Conservation (phyloP, 768 basidiomycete genomes). For the Rhizopogon sp. region DNA sequence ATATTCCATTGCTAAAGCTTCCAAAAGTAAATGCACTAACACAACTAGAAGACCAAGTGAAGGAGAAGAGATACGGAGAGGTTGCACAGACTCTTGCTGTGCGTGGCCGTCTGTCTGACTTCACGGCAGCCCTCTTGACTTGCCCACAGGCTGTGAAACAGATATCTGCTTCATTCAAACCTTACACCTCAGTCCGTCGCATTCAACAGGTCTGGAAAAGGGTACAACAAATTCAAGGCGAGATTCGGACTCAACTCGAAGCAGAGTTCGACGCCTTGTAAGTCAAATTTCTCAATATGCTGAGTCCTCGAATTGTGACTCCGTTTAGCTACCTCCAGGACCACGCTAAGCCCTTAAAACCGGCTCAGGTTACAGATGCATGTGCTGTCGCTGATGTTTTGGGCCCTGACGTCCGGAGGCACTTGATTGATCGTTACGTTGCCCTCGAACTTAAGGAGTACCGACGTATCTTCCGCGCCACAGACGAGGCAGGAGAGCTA, state of each 20-base stretch:
- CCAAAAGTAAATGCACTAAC: slow-evolving; percentile 71
- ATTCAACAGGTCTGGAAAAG: slow-evolving; percentile 76
- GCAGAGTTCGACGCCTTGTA: slow-evolving; percentile 91
- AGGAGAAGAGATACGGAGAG: slow-evolving; percentile 76
- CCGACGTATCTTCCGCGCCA: slow-evolving; percentile 87
- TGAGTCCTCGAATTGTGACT: background rate
- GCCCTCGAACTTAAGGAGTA: slow-evolving; percentile 92
- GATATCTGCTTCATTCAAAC: slow-evolving; percentile 74
- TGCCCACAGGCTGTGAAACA: slow-evolving; percentile 75
- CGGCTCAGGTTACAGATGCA: slow-evolving; percentile 68
- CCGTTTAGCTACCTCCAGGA: slow-evolving; percentile 75
- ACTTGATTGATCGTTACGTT: slow-evolving; percentile 85
- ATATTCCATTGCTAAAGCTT: background rate
- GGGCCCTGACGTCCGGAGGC: slow-evolving; percentile 74
- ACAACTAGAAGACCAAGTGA: slow-evolving; percentile 74
- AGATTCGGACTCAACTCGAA: slow-evolving; percentile 75
- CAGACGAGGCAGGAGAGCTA: slow-evolving; percentile 93
- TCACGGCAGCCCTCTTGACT: background rate
- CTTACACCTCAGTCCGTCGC: slow-evolving; percentile 69
- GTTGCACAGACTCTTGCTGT: slow-evolving; percentile 80
- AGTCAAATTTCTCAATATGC: slow-evolving; percentile 25
- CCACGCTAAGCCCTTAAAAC: slow-evolving; percentile 58
- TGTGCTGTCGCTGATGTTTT: slow-evolving; percentile 88
- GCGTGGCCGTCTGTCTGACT: slow-evolving; percentile 11
- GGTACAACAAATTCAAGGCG: slow-evolving; percentile 79